Evolutionary conservation across 2,329 filamentous ascomycete species (phyloP).

Genomic region (Ceratocystis cacaofunesta): DNA sequence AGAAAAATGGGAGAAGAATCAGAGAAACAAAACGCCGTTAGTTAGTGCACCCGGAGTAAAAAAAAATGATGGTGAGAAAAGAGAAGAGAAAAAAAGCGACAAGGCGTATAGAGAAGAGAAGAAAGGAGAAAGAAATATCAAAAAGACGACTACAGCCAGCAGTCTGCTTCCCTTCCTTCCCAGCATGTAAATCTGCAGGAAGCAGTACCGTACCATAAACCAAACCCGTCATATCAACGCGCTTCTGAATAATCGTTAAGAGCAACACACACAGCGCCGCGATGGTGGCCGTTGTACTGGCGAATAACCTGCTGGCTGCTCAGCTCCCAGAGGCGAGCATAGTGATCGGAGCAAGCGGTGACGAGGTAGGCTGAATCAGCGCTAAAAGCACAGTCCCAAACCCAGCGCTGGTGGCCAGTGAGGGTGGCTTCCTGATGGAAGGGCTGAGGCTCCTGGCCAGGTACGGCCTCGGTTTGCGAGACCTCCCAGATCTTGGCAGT

Average conservation of each 20-base stretch:
- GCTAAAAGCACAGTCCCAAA: constrained; percentile 93
- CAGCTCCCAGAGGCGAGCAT: constrained; percentile 82
- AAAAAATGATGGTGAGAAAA: not conserved
- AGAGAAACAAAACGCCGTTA: not conserved
- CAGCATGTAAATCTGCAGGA: too few relatives aligned
- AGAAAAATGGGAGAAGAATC: too few relatives aligned
- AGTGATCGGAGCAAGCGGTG: constrained; percentile 86
- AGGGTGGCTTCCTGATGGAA: constrained; percentile 78
- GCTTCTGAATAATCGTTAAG: constrained; percentile 69
- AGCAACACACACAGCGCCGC: constrained; percentile 82
- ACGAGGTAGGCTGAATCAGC: constrained; percentile 87
- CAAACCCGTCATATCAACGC: not conserved
- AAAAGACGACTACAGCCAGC: not conserved
- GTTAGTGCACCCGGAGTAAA: not conserved
- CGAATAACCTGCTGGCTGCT: constrained; percentile 75
- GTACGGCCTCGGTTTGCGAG: constrained; percentile 44
- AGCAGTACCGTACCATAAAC: not conserved
- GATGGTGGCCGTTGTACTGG: constrained; percentile 89
- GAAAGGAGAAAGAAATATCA: not conserved
- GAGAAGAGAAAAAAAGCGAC: not conserved
- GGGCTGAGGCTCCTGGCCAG: constrained; percentile 33
- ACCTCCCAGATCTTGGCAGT: constrained; percentile 94
- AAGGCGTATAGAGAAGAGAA: too few relatives aligned
- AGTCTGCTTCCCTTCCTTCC: too few relatives aligned
- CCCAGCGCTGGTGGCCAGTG: constrained; percentile 84